Evolutionary conservation across 2,329 filamentous ascomycete species (phyloP), one percentile per base, ranked within the genome.

Genomic region (Endoconidiophora polonica): DNA sequence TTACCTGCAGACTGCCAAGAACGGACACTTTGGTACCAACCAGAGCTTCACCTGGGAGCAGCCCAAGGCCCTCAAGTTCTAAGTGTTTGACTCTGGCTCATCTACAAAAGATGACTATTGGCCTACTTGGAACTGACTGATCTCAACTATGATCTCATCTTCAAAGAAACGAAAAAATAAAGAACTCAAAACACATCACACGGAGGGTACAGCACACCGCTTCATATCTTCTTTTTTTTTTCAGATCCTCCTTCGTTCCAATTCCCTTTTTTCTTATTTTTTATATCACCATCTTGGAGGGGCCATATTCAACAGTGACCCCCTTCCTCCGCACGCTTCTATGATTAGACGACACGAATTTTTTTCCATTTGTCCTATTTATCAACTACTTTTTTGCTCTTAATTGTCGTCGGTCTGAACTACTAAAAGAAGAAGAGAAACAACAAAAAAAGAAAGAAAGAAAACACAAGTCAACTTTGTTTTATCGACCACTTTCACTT

Each of bases 1-100:
- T 75, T 98, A 98, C 82, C 80, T 80, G 77, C 78, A 90, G 75
- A 98, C 91, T 53, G 91, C 91, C 71, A 95, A 95, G 85, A 96
- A 96, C 73, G 91, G 91, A 61, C 91, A 98, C 79, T 98, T 98
- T 72, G 75, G 75, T 58, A 94, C 87, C 70, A 91, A 95, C 84
- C 91, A 94, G 79, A 74, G 68, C 68, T 98, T 98, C 79, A 79
- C 74, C 70, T 98, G 91, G 91, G 91, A 98, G 81, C 79, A 96
- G 79, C 90, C 91, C 64, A 95, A 94, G 85, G 62, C 74, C 59
- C 85, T 98, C 64, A 88, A 84, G 71, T 83, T 86, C 70, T 96
- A 94, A 78, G 66, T 61, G 40, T 10, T 33, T 33, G 26, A 33
- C 26, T 33, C 5, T 33, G 26, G 12, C 26, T 33, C 3, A 46